phyloP scores from a whole-genome alignment of 176 grass and related monocot species.

The Zoysia japonica region DNA sequence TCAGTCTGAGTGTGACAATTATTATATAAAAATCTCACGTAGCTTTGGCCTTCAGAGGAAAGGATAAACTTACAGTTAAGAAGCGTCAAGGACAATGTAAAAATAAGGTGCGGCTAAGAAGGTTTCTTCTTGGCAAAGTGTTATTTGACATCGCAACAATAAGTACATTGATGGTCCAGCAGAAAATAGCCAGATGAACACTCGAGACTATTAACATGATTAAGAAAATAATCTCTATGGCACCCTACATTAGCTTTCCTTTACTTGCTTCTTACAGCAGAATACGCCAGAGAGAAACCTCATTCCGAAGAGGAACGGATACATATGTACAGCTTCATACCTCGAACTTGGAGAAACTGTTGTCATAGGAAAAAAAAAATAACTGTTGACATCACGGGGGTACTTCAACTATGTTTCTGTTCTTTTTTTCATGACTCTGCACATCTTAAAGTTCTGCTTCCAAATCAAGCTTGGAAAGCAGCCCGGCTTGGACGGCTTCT shows the following conservation, averaged over 20 bases:
- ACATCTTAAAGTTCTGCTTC: conserved; percentile 38
- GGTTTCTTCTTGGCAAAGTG: conserved; percentile 19
- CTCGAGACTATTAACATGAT: neutral
- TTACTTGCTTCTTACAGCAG: neutral
- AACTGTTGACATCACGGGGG: neutral
- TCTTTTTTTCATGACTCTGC: conserved; percentile 36
- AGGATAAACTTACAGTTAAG: conserved; percentile 81
- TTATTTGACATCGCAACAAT: conserved; percentile 30
- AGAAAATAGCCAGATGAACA: conserved; percentile 22
- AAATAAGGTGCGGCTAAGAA: neutral
- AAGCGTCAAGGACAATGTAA: conserved; percentile 65
- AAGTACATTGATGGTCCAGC: conserved; percentile 28
- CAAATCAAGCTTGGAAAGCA: conserved; percentile 53
- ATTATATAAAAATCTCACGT: conserved; percentile 25
- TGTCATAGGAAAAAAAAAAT: neutral
- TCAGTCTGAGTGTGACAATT: conserved; percentile 11
- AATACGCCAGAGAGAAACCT: neutral
- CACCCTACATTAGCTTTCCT: conserved; percentile 15
- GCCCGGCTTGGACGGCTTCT: conserved; percentile 33
- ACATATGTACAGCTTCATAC: neutral
- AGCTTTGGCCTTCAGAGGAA: conserved; percentile 3
- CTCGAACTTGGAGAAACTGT: neutral
- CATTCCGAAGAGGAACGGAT: neutral
- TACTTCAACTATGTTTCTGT: conserved; percentile 31
- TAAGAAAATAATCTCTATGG: conserved; percentile 10